Conservation (phyloP, 192 early-diverging fungal species). For the Gonapodya prolifera region DNA sequence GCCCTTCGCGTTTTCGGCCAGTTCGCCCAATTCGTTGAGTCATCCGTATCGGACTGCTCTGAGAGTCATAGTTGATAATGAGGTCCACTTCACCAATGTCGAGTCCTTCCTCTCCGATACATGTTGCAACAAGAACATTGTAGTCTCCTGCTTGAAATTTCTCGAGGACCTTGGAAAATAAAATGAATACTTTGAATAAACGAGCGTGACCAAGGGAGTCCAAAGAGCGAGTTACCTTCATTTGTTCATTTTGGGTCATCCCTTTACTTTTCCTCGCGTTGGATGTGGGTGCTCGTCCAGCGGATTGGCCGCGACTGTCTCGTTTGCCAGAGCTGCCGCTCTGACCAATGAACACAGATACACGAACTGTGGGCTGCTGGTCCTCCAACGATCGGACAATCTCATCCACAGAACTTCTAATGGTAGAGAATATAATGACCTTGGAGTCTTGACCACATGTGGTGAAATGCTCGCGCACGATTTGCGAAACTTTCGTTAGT, state of each 20-base stretch:
- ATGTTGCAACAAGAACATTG: slow-evolving; percentile 82
- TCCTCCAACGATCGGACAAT: slow-evolving; percentile 41
- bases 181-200: neutral
- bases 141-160: slow-evolving; percentile 64
- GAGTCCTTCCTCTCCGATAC: slow-evolving; percentile 88
- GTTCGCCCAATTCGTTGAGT: slow-evolving; percentile 65
- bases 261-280: slow-evolving; percentile 47
- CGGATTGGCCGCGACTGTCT: neutral
- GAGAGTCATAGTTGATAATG: slow-evolving; percentile 79
- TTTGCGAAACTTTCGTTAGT: slow-evolving; percentile 44
- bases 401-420: slow-evolving; percentile 74
- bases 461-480: slow-evolving; percentile 58
- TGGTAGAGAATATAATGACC: slow-evolving; percentile 78
- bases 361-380: slow-evolving; percentile 53
- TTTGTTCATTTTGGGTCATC: slow-evolving; percentile 72
- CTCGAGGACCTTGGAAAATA: slow-evolving; percentile 36
- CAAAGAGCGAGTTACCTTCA: slow-evolving; percentile 34
- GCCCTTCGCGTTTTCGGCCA: slow-evolving; percentile 60
- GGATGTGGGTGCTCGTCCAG: slow-evolving; percentile 10
- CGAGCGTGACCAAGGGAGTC: neutral
- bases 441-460: slow-evolving; percentile 26
- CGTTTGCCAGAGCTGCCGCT: no score
- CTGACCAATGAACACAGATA: slow-evolving; percentile 77
- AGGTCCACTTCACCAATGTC: slow-evolving; percentile 94
- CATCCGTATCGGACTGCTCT: slow-evolving; percentile 64